Percentiles rank a stretch among this genome's conserved stretches.
Evolutionary conservation across 345 rosid species (phyloP).

Genomic region (Populus ilicifolia): DNA sequence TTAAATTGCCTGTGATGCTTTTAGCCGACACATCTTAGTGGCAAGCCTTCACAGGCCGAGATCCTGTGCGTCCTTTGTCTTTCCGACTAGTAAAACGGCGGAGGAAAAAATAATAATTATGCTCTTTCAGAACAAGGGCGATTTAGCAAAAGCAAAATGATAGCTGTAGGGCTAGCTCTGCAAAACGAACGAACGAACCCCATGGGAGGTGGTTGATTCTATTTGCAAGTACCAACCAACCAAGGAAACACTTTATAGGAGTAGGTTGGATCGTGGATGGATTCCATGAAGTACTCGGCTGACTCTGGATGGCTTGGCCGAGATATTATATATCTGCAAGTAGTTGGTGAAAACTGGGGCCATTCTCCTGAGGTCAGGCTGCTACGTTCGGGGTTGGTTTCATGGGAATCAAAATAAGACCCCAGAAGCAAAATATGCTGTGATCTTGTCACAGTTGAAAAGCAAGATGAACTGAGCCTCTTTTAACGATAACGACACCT

Average conservation of each 20-base stretch:
- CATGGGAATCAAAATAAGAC: not conserved
- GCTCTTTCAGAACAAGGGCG: not conserved
- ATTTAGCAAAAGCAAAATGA: not conserved
- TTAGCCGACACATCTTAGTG: conserved; percentile 48
- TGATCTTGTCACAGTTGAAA: not conserved
- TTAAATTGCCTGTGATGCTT: conserved; percentile 31
- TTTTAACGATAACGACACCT: not conserved
- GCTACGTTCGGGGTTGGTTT: not conserved
- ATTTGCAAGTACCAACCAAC: conserved; percentile 5
- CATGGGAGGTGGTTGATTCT: not conserved
- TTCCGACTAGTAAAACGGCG: not conserved
- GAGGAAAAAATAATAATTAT: not conserved
- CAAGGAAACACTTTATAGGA: conserved; percentile 3
- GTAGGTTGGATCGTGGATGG: not conserved
- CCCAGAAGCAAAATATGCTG: not conserved
- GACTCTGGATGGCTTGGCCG: not conserved
- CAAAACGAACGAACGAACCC: too few relatives aligned
- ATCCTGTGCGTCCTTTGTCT: not conserved
- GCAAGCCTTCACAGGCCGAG: conserved; percentile 10
- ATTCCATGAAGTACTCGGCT: conserved; percentile 7
- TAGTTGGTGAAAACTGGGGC: conserved; percentile 10
- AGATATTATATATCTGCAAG: not conserved
- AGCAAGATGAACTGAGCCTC: not conserved
- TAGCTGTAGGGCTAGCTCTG: too few relatives aligned
- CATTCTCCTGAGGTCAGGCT: conserved; percentile 14